Evolutionary conservation across 2,329 filamentous ascomycete species (phyloP), one percentile per base, ranked within the genome.

Genomic region (Pseudogymnoascus pannorum): DNA sequence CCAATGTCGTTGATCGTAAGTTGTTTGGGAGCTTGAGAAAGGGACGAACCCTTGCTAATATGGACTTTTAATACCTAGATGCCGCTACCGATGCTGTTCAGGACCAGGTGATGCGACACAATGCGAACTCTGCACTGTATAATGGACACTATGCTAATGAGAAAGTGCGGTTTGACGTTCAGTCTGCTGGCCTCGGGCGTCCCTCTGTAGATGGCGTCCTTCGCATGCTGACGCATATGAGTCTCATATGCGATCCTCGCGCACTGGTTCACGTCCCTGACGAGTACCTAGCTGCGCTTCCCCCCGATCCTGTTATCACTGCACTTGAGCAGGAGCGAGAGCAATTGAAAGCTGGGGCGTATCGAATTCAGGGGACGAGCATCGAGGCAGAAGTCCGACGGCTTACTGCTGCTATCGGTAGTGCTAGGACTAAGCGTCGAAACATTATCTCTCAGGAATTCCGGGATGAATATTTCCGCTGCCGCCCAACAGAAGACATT

Each of bases 1-100:
- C 61, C 4, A 68, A 68, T 54, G 64, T 63, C 9, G 61, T 68
- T 60, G 42, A 67, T 60, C 22, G 62, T 67, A 67, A 61, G 66
- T 66, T 57, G 12, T 24, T 26, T 29, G 6, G 60, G 24, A 42
- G 57, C 35, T 44, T 42, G 9, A 59, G 57, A 42, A 59, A 3
- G 57, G 5, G 20, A 36, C 4, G 2, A 42, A 42, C 22, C 16
- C 44, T 58, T 61, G 44, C 60, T 61, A 59, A 58, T 35, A 44
- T 58, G 31, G 1, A 38, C 44, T 31, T 35, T 61, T 58, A 2
- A 1, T 59, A 26, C 2, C 24, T 59, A 61, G 60, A 51, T 59
- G 51, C 60, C 16, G 31, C 60, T 57, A 61, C 60, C 3, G 5
- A 59, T 61, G 48, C 60, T 24, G 54, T 59, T 61, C 18, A 31